Evolutionary conservation across 2,329 filamentous ascomycete genomes (phyloP).

Genomic region (Chaetothyriales sp.): DNA sequence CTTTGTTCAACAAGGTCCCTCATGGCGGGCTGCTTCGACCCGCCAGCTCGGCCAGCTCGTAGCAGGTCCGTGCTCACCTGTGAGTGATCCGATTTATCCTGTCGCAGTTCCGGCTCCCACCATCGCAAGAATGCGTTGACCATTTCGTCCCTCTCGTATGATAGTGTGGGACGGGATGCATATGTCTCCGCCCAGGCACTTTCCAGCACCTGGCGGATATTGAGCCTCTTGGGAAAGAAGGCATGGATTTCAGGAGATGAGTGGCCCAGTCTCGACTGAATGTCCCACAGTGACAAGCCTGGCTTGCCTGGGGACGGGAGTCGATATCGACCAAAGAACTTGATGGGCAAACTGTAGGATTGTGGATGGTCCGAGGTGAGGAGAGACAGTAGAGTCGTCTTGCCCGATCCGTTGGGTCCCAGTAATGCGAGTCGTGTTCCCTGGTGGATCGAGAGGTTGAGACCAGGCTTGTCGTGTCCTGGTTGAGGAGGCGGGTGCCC

Average conservation of each 20-base stretch:
- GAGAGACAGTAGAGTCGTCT: conserved; percentile 83
- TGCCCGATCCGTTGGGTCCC: conserved; percentile 84
- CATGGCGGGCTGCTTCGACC: background rate
- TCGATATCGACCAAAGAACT: conserved; percentile 67
- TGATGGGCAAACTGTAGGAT: conserved; percentile 75
- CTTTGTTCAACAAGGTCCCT: background rate
- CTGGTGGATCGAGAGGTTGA: conserved; percentile 68
- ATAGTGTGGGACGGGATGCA: conserved; percentile 51
- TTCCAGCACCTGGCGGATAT: conserved; percentile 59
- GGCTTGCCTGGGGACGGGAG: conserved; percentile 56
- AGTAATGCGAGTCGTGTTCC: conserved; percentile 87
- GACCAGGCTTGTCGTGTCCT: conserved; percentile 41
- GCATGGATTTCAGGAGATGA: conserved; percentile 88
- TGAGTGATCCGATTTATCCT: conserved; percentile 19
- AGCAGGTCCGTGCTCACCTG: background rate
- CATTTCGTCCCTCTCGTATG: conserved; percentile 38
- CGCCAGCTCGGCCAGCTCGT: background rate
- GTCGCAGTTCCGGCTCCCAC: conserved; percentile 68
- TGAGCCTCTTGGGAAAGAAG: conserved; percentile 69
- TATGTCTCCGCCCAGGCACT: conserved; percentile 88
- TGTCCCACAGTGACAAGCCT: conserved; percentile 80
- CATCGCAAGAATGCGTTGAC: conserved; percentile 57
- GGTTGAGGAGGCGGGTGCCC: conserved; percentile 48
- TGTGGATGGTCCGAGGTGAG: conserved; percentile 94
- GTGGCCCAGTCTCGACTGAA: conserved; percentile 79